Percentiles rank a stretch among this genome's conserved stretches.
These are phyloP conservation scores for Kwoniella sp. DNA, from an alignment of 768 basidiomycete genomes.

Conservation along the genomic window DNA sequence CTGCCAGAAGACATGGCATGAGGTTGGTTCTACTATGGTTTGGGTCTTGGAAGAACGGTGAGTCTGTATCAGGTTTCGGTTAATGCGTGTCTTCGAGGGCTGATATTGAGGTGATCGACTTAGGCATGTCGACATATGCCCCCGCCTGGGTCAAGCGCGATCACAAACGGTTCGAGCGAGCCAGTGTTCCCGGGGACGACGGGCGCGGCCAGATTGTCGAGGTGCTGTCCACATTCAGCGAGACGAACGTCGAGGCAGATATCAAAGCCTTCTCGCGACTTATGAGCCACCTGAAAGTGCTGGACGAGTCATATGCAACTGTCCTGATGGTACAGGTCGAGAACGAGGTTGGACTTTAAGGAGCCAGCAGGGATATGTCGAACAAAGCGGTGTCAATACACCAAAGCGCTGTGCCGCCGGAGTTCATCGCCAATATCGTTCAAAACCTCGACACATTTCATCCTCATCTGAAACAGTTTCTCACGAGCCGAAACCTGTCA, in stretches of 20 bases:
- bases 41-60: constrained; percentile 29
- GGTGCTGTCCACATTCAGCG: constrained; percentile 13
- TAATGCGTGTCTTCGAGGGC: not conserved
- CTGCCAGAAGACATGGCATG: constrained; percentile 15
- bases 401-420: too few relatives aligned
- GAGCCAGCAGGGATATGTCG: constrained; percentile 14
- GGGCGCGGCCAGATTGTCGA: not conserved
- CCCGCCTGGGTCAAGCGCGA: constrained; percentile 25
- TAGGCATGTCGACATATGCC: constrained; percentile 17
- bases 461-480: too few relatives aligned
- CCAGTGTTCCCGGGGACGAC: not conserved
- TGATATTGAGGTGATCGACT: too few relatives aligned
- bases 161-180: constrained; percentile 22
- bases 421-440: too few relatives aligned
- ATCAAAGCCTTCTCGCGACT: constrained; percentile 13
- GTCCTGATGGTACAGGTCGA: constrained; percentile 26
- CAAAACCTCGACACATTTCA: too few relatives aligned
- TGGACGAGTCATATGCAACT: constrained; percentile 18
- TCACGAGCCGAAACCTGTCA: too few relatives aligned
- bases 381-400: too few relatives aligned
- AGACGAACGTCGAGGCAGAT: constrained; percentile 13
- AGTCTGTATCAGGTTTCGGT: not conserved
- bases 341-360: constrained; percentile 21
- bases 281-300: constrained; percentile 14
- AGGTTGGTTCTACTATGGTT: constrained; percentile 26